Conservation (phyloP, 1,284 basidiomycete genomes). For the Cutaneotrichosporon cutaneum region DNA sequence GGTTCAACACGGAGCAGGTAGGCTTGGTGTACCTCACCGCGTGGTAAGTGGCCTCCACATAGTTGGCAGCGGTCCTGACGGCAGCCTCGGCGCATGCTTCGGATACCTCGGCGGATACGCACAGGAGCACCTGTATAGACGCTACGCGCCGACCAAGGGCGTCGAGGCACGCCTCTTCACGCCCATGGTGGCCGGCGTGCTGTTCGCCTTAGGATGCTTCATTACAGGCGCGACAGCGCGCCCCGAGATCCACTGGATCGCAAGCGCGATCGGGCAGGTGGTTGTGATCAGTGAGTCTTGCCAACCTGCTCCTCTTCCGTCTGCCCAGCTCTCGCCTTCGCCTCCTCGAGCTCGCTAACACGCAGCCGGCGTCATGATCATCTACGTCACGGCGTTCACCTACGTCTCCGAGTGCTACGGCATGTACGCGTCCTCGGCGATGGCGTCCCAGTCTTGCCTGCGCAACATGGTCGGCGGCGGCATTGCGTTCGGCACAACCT, state of each 20-base stretch:
- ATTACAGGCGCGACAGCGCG: constrained; percentile 50
- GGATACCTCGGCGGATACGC: constrained; percentile 63
- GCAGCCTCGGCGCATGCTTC: constrained; percentile 59
- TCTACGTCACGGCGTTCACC: constrained; percentile 20
- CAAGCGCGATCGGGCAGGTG: constrained; percentile 59
- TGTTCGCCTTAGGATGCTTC: constrained; percentile 66
- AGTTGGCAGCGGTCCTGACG: background rate
- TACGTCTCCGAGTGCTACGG: constrained; percentile 26
- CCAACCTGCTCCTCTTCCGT: no score
- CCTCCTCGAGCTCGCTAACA: background rate
- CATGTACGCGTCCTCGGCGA: constrained; percentile 21
- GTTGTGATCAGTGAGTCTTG: constrained; percentile 52
- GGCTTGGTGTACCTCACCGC: constrained; percentile 64
- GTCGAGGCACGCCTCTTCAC: constrained; percentile 72
- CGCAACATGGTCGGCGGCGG: constrained; percentile 23
- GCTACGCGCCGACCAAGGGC: constrained; percentile 55
- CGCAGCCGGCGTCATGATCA: constrained; percentile 22
- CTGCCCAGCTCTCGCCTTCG: no score
- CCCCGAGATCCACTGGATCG: constrained; percentile 40
- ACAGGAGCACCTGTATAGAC: constrained; percentile 65
- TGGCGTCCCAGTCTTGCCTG: constrained; percentile 19
- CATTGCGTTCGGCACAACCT: constrained; percentile 26
- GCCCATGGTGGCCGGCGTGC: constrained; percentile 64
- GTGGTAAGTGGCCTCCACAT: no score
- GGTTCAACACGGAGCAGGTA: constrained; percentile 64